Conservation (phyloP, 2,329 filamentous ascomycete genomes). For the Coleophoma crateriformis region DNA sequence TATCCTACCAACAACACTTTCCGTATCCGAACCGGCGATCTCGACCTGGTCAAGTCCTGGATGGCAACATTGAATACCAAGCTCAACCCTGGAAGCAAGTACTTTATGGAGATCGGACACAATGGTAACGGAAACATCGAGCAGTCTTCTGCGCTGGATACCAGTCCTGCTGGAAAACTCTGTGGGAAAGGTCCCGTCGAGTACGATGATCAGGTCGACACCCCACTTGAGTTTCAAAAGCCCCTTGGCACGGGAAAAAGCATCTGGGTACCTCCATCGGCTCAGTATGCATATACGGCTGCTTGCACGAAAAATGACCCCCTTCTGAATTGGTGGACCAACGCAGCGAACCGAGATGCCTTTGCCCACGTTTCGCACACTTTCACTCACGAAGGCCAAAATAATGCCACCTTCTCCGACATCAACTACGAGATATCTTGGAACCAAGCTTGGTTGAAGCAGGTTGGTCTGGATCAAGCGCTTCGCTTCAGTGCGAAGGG, state of each 20-base stretch:
- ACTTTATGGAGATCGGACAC: constrained; percentile 46
- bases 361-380: constrained; percentile 56
- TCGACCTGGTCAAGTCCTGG: constrained; percentile 38
- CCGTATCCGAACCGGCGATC: constrained; percentile 39
- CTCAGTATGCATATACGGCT: constrained; percentile 7
- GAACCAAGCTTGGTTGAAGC: constrained; percentile 52
- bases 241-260: constrained; percentile 41
- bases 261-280: constrained; percentile 34
- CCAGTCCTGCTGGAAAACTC: background rate
- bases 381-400: constrained; percentile 51
- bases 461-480: constrained; percentile 41
- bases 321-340: constrained; percentile 46
- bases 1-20: constrained; percentile 37
- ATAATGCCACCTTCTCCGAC: constrained; percentile 55
- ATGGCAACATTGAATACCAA: constrained; percentile 33
- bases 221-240: constrained; percentile 35
- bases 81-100: constrained; percentile 41
- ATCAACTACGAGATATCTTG: constrained; percentile 50
- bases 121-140: constrained; percentile 46
- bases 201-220: constrained; percentile 33
- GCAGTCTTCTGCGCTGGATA: constrained; percentile 6
- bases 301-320: constrained; percentile 41
- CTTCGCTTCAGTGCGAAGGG: constrained; percentile 43
- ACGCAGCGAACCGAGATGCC: constrained; percentile 38
- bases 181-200: constrained; percentile 28